These are phyloP conservation scores for Luffa acutangula DNA, from an alignment of 306 rosid species.

Conservation along the genomic window DNA sequence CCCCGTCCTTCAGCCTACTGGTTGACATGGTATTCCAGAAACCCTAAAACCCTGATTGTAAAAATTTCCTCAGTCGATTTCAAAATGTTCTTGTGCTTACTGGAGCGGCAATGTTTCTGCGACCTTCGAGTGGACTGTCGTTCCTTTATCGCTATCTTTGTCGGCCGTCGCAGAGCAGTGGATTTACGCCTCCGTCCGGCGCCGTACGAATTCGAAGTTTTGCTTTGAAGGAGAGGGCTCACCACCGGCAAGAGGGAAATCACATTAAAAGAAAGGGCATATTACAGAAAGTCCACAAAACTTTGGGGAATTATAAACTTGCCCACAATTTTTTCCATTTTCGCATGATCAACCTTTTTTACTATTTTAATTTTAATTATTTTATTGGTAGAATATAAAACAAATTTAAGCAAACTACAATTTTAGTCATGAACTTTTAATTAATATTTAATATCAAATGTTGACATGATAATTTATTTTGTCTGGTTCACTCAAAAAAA, in stretches of 20 bases:
- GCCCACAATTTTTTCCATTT: background rate
- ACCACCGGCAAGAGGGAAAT: background rate
- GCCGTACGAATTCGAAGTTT: background rate
- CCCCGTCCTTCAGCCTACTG: slow-evolving; percentile 23
- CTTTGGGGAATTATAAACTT: background rate
- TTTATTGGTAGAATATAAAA: no score
- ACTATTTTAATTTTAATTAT: no score
- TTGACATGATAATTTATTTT: no score
- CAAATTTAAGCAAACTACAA: no score
- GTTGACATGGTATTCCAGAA: slow-evolving; percentile 33
- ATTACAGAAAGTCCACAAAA: background rate
- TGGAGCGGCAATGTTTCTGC: background rate
- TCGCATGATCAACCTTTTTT: background rate
- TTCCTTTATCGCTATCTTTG: background rate
- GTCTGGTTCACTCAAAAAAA: no score
- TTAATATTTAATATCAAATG: no score
- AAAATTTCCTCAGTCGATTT: background rate
- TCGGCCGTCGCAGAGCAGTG: background rate
- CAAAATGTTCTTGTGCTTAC: background rate
- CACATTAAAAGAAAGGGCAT: background rate
- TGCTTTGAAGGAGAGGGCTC: background rate
- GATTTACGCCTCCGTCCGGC: background rate
- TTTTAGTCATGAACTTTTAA: no score
- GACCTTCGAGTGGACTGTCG: background rate
- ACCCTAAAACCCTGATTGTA: background rate